phyloP scores from a whole-genome alignment of 306 rosid species.

The Erythrophleum fordii region DNA sequence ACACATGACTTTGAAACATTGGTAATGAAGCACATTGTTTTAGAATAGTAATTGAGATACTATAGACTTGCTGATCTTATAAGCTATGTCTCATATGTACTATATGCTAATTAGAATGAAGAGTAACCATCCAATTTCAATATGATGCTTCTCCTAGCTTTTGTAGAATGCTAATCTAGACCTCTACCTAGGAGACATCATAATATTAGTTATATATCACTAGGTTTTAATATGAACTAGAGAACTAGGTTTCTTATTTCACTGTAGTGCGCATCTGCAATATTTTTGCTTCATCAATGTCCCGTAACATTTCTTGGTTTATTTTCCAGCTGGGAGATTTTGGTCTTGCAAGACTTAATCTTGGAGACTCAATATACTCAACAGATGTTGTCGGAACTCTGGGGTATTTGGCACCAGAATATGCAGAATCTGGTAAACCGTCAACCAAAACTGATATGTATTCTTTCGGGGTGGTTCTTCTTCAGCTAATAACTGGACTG shows the following conservation, averaged over 20 bases:
- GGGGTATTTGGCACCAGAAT: constrained; percentile 83
- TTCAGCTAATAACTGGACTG: constrained; percentile 75
- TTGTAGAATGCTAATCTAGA: too few species aligned
- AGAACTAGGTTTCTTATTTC: not conserved
- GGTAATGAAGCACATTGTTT: constrained; percentile 48
- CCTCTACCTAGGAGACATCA: too few species aligned
- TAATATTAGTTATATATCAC: not conserved
- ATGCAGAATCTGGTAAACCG: constrained; percentile 69
- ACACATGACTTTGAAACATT: constrained; percentile 71
- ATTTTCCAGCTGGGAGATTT: constrained; percentile 71
- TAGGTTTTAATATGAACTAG: not conserved
- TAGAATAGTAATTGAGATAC: constrained; percentile 14
- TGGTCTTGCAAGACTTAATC: constrained; percentile 72
- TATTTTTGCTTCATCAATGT: not conserved
- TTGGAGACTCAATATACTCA: constrained; percentile 46
- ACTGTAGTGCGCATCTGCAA: not conserved
- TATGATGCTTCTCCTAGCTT: not conserved
- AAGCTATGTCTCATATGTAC: not conserved
- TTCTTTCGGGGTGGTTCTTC: constrained; percentile 77
- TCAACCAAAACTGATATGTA: constrained; percentile 81
- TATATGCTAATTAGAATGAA: not conserved
- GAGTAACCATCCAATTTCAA: not conserved
- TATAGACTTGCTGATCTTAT: not conserved
- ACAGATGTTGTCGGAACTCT: constrained; percentile 71
- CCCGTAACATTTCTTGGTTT: not conserved